phyloP scores from a whole-genome alignment of 1,139 yeast species.

The Debaryomyces fabryi region DNA sequence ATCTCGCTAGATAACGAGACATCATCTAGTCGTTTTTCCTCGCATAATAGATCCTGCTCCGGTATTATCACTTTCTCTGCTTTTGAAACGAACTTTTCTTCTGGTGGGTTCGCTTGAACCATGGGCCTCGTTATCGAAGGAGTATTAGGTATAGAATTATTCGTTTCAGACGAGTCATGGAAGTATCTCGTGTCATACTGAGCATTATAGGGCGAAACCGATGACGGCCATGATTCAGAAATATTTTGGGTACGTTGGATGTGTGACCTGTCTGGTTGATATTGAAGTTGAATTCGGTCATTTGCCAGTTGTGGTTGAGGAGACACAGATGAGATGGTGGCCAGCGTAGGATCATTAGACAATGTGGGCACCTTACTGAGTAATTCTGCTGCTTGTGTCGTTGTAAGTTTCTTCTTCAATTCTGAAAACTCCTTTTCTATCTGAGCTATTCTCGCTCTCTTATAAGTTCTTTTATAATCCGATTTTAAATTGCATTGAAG shows the following conservation, averaged over 20 bases:
- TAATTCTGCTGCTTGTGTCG: constrained; percentile 52
- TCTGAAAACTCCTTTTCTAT: constrained; percentile 79
- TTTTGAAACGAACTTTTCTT: not conserved
- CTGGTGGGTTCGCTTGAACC: constrained; percentile 6
- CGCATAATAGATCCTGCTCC: constrained; percentile 50
- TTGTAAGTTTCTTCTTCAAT: constrained; percentile 59
- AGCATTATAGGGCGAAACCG: constrained; percentile 6
- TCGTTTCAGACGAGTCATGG: constrained; percentile 24
- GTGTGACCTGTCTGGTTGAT: not conserved
- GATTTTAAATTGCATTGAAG: constrained; percentile 72
- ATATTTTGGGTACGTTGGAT: not conserved
- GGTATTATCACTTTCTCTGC: not conserved
- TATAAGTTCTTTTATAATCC: constrained; percentile 85
- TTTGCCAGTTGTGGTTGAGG: constrained; percentile 3
- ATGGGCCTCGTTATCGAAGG: constrained; percentile 30
- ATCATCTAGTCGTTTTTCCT: constrained; percentile 69
- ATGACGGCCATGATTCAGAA: constrained; percentile 13
- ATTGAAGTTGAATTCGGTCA: not conserved
- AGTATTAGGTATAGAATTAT: constrained; percentile 34
- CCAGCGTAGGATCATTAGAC: constrained; percentile 8
- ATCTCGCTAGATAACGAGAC: constrained; percentile 61
- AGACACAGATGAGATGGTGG: constrained; percentile 3
- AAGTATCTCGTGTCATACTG: constrained; percentile 10
- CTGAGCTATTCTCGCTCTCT: constrained; percentile 81
- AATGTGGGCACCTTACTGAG: constrained; percentile 37